Evolutionary conservation across 495 filamentous ascomycete species (phyloP), one percentile per base, ranked within the genome.

Genomic region (Penicillium coprophilum): DNA sequence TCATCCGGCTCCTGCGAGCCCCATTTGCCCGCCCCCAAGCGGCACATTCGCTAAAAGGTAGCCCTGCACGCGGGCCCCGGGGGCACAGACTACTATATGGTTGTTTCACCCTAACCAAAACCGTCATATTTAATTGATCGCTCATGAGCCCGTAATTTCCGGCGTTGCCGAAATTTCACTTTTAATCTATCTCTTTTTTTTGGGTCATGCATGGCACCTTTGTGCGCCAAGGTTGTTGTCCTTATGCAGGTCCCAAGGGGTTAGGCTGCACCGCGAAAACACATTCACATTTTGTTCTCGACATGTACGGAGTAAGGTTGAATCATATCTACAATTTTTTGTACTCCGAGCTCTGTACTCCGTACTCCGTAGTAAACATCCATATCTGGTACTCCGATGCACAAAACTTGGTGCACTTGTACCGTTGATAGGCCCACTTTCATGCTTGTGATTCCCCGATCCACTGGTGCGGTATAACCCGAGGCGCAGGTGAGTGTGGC

Each of bases 91-190:
- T 49, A 27, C 39, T 36, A 21, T 27, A 21, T 39, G 45, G 45
- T 17, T 40, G 53, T 56, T 56, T 56, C 53, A 56, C 53, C 44
- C 34, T 56, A 32, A 24, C 17, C 17, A 19, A n/a, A 32, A 46
- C 52, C 20, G 52, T 41, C 52, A 39, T 41, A 46, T 54, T 19
- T 46, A 36, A 56, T 56, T 56, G 52, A 46, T 54, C 20, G 24
- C 12, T 40, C 32, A 39, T 2, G 19, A 23, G 32, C 32, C 40
- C 40, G 51, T 54, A 56, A 56, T 56, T 43, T 56, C 53, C 53
- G 53, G 39, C 6, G 11, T 17, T 56, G 44, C 53, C 53, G 53
- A 27, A n/a, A 20, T 45, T 45, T 39, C 43, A 17, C n/a, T 46
- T 38, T 54, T 31, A 54, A 36, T 54, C 40, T 27, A 54, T 46